Conservation (phyloP, 192 early-diverging fungal species). For the Mortierella claussenii region DNA sequence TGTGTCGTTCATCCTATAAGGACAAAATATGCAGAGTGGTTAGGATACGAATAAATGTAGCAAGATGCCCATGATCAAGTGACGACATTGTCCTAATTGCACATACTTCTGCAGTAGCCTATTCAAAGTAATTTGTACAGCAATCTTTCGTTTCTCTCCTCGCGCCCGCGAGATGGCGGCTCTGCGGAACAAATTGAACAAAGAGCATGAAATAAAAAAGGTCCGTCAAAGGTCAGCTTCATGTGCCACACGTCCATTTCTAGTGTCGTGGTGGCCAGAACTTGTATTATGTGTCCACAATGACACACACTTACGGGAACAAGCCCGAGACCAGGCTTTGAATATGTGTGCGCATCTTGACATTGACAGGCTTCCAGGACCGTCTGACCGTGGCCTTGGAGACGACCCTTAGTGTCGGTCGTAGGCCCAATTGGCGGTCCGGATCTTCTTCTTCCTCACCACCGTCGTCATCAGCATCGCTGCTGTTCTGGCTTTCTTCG, state of each 20-base stretch:
- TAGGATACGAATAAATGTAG: background rate
- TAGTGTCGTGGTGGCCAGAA: too few relatives aligned
- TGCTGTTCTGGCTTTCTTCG: conserved; percentile 14
- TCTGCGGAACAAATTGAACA: conserved; percentile 5
- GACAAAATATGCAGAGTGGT: too few relatives aligned
- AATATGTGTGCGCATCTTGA: conserved; percentile 38
- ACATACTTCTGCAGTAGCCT: conserved; percentile 44
- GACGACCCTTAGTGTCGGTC: conserved; percentile 35
- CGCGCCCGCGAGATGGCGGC: conserved; percentile 27
- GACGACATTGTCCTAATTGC: too few relatives aligned
- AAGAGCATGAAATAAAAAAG: background rate
- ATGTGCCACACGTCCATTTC: too few relatives aligned
- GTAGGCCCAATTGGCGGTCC: conserved; percentile 23
- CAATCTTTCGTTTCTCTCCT: conserved; percentile 46
- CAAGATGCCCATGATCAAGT: background rate
- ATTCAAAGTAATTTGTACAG: conserved; percentile 23
- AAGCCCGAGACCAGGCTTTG: conserved; percentile 18
- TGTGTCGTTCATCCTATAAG: conserved; percentile 31
- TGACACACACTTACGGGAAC: conserved; percentile 23
- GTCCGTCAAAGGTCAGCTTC: background rate
- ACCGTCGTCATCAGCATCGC: conserved; percentile 3
- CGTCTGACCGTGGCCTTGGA: conserved; percentile 21
- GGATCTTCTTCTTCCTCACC: conserved; percentile 25
- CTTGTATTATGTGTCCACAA: too few relatives aligned
- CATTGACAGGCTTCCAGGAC: conserved; percentile 35